Evolutionary conservation across 2,329 filamentous ascomycete species (phyloP), one percentile per base, ranked within the genome.

Genomic region (Nemania sp.): DNA sequence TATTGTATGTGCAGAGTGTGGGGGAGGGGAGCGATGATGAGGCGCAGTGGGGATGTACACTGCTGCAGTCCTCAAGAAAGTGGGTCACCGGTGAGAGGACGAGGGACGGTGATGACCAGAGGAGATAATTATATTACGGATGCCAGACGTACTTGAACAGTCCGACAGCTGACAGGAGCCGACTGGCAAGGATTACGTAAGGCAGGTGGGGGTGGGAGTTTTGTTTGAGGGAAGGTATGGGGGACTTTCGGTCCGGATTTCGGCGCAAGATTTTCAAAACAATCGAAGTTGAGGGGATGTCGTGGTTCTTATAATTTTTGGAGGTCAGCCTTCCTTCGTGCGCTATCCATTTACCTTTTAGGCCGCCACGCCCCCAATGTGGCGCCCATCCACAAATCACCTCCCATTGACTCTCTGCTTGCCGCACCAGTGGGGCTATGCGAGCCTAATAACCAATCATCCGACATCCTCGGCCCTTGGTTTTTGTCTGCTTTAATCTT

Each of bases 271-370:
- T 77, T 78, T 77, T 81, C 79, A 77, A 82, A 83, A 82, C 79
- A 66, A 79, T 77, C 78, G 76, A 82, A 80, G 82, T 80, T 82
- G 86, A 85, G 80, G 86, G 85, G 84, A 84, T 81, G 81, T 79
- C 78, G 78, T 77, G 78, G 80, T 86, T 81, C 81, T 87, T 87
- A 87, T 87, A 87, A 83, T 86, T 86, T 84, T 86, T 73, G 66
- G 72, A 70, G 43, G 72, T 69, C 68, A 69, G 72, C 70, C 68
- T 66, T n/a, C 72, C 71, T 73, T 72, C 68, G 74, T 69, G 70
- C 71, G 67, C 69, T 72, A 67, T 64, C 72, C 74, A 73, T 64
- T 71, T 70, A 72, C 68, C 71, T 73, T 71, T 76, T 67, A 72
- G 73, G 73, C 71, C 73, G 64, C 69, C 66, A 77, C 73, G 73